These are phyloP conservation scores for Cubamyces lactineus DNA, from an alignment of 768 basidiomycete genomes.

Conservation along the genomic window DNA sequence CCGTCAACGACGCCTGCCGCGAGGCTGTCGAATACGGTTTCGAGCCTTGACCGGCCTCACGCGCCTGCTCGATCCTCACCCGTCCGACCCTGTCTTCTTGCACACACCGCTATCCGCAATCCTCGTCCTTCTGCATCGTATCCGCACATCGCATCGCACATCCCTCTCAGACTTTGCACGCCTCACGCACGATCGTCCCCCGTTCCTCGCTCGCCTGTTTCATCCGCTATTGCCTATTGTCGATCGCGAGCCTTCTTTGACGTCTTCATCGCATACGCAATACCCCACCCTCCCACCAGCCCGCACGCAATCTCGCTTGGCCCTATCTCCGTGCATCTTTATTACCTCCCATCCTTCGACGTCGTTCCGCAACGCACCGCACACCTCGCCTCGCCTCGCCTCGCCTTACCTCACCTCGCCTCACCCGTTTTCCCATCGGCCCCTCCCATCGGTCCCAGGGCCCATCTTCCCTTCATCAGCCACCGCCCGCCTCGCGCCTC, in stretches of 20 bases:
- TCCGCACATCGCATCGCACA: not conserved
- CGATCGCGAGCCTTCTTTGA: conserved; percentile 17
- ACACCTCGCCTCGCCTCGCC: too few species aligned
- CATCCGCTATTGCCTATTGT: conserved; percentile 1
- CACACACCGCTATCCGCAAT: not conserved
- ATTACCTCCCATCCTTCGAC: conserved; percentile 17
- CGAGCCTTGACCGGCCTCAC: conserved; percentile 45
- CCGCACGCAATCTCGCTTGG: conserved; percentile 16
- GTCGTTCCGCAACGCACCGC: not conserved
- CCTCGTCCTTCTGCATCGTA: not conserved
- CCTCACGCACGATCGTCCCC: not conserved
- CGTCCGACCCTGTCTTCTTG: not conserved
- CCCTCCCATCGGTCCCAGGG: not conserved
- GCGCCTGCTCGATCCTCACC: not conserved
- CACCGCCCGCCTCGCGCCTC: not conserved
- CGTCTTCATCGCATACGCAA: conserved; percentile 20
- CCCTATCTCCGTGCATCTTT: conserved; percentile 24
- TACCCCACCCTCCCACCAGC: not conserved
- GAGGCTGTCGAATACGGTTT: conserved; percentile 77
- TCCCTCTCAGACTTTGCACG: conserved; percentile 1
- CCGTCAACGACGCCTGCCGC: conserved; percentile 69
- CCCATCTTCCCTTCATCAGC: not conserved
- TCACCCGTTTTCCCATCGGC: not conserved
- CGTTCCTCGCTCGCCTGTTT: not conserved
- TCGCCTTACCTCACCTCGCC: not conserved